These are phyloP conservation scores for Mercurialis annua DNA, from an alignment of 345 rosid species.

Conservation along the genomic window DNA sequence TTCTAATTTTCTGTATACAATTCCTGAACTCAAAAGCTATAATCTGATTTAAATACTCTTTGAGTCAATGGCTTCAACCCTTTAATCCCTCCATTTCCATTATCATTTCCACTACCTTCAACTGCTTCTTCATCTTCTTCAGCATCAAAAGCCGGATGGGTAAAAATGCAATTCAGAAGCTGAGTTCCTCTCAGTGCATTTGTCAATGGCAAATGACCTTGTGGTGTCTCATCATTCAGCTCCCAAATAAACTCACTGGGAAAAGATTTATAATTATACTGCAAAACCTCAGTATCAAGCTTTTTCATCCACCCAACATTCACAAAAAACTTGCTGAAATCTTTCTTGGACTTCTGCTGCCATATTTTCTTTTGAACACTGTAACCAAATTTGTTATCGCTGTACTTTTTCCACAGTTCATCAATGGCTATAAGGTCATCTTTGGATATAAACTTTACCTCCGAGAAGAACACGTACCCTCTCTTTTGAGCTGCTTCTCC, in stretches of 20 bases:
- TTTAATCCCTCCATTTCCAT: slow-evolving; percentile 11
- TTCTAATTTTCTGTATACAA: background rate
- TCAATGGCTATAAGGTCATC: slow-evolving; percentile 69
- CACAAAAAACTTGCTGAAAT: slow-evolving; percentile 73
- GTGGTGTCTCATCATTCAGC: slow-evolving; percentile 61
- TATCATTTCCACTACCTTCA: slow-evolving; percentile 10
- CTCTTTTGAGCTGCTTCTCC: slow-evolving; percentile 77
- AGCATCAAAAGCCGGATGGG: slow-evolving; percentile 70
- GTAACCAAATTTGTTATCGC: slow-evolving; percentile 72
- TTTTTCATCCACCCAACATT: slow-evolving; percentile 95
- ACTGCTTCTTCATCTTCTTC: slow-evolving; percentile 30
- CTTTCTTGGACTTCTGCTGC: slow-evolving; percentile 49
- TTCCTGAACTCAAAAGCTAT: slow-evolving; percentile 16
- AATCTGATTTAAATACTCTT: slow-evolving; percentile 22
- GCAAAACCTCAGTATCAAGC: slow-evolving; percentile 79
- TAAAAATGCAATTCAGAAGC: slow-evolving; percentile 59
- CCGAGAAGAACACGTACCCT: slow-evolving; percentile 96
- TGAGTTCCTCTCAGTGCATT: slow-evolving; percentile 89
- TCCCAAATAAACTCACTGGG: slow-evolving; percentile 89
- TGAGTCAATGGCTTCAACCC: slow-evolving; percentile 14
- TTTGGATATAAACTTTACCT: slow-evolving; percentile 62
- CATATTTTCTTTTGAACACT: slow-evolving; percentile 71
- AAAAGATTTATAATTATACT: slow-evolving; percentile 78
- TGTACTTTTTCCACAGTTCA: slow-evolving; percentile 66
- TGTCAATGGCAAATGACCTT: slow-evolving; percentile 87